Conservation (phyloP, 441 rosid genomes). For the Pelargonium citronellum region DNA sequence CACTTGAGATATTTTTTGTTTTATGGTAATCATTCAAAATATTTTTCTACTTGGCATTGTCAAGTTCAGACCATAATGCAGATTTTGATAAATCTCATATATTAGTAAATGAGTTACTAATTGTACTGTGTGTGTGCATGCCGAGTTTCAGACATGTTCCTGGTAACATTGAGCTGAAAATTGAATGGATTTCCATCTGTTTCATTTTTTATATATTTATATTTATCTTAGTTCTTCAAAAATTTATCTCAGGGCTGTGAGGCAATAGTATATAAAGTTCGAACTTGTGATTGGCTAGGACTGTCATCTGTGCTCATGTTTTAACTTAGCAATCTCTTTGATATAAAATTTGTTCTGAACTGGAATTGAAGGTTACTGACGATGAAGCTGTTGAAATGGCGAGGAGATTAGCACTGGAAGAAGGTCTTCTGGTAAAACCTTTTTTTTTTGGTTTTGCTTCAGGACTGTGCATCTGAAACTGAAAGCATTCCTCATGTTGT, state of each 20-base stretch:
- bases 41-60: not conserved
- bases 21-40: not conserved
- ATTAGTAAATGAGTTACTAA: not conserved
- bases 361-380: constrained; percentile 52
- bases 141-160: not conserved
- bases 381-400: constrained; percentile 88
- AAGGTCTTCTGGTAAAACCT: constrained; percentile 80
- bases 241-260: not conserved
- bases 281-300: not conserved
- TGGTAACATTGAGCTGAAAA: not conserved
- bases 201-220: not conserved
- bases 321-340: not conserved
- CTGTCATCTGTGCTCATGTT: not conserved
- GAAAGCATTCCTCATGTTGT: constrained; percentile 1
- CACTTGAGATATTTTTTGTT: not conserved
- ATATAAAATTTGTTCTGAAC: constrained; percentile 8
- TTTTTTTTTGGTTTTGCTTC: constrained; percentile 3
- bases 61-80: too few relatives aligned
- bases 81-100: too few relatives aligned
- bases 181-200: not conserved
- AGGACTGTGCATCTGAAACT: not conserved
- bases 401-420: constrained; percentile 80
- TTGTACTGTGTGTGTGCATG: not conserved
- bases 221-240: not conserved
- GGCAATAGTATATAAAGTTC: not conserved